A percentile compares a stretch with the other conserved stretches of the same genome.
These are phyloP conservation scores for Lumnitzera racemosa DNA, from an alignment of 345 rosid genomes.

Conservation along the genomic window DNA sequence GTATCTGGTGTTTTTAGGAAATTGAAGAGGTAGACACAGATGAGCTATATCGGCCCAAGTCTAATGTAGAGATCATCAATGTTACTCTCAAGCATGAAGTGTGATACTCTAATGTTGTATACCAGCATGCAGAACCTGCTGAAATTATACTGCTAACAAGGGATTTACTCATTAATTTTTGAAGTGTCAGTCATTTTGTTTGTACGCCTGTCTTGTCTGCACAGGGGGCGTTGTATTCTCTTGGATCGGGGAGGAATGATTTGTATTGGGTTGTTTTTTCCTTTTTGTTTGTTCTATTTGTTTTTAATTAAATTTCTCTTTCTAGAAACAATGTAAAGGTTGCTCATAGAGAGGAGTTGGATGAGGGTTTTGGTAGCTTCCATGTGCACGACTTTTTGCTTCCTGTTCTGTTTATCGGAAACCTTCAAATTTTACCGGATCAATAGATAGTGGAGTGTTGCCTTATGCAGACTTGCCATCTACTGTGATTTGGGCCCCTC, in stretches of 20 bases:
- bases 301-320: too few relatives aligned
- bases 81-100: conserved; percentile 49
- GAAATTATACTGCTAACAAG: not conserved
- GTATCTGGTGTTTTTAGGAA: conserved; percentile 41
- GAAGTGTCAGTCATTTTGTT: not conserved
- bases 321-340: too few relatives aligned
- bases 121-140: not conserved
- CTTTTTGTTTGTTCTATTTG: too few relatives aligned
- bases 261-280: not conserved
- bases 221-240: not conserved
- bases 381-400: too few relatives aligned
- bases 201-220: not conserved
- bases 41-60: conserved; percentile 77
- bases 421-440: too few relatives aligned
- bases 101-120: conserved; percentile 16
- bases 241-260: not conserved
- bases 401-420: too few relatives aligned
- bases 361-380: too few relatives aligned
- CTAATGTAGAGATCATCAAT: conserved; percentile 43
- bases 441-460: too few relatives aligned
- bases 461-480: too few relatives aligned
- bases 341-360: too few relatives aligned
- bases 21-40: conserved; percentile 97
- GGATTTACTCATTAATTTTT: not conserved
- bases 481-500: too few relatives aligned